Percentiles rank a stretch among this genome's conserved stretches.
phyloP scores from a whole-genome alignment of 495 filamentous ascomycete genomes.

The Alectoria sarmentosa region DNA sequence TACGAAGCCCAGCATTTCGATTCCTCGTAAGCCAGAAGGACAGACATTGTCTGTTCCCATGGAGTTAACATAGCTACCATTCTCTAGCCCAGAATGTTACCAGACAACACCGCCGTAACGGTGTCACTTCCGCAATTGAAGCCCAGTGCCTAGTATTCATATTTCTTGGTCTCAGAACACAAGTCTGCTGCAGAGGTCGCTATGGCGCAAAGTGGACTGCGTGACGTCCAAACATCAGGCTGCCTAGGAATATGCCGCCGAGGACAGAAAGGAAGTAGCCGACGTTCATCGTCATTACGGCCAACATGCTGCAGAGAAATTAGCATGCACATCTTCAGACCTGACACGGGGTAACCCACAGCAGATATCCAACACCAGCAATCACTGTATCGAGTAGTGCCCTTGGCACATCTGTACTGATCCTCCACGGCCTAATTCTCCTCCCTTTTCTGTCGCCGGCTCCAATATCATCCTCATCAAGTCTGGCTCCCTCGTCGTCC shows the following conservation, averaged over 20 bases:
- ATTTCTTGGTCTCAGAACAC: background rate
- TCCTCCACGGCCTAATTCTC: constrained; percentile 56
- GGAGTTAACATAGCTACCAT: background rate
- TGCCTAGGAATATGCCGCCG: constrained; percentile 77
- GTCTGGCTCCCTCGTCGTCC: constrained; percentile 29
- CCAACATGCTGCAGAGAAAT: constrained; percentile 67
- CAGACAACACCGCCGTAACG: background rate
- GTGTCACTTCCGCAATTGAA: background rate
- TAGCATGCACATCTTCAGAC: constrained; percentile 13
- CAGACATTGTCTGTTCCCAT: background rate
- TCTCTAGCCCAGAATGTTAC: background rate
- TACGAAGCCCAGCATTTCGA: background rate
- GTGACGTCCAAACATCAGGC: constrained; percentile 64
- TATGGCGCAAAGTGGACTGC: background rate
- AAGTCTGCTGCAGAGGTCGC: background rate
- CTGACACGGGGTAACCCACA: constrained; percentile 51
- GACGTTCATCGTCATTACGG: constrained; percentile 93
- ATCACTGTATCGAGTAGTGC: constrained; percentile 61
- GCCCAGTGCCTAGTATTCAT: background rate
- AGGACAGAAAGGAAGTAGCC: constrained; percentile 89
- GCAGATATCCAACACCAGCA: constrained; percentile 72
- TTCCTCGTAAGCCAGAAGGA: background rate
- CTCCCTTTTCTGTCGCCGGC: background rate
- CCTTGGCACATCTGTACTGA: constrained; percentile 69
- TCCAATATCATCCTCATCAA: constrained; percentile 38